A percentile compares a stretch with the other conserved stretches of the same genome.
Conservation (phyloP, 805 yeast species). For the Dipodascus geniculatus region DNA sequence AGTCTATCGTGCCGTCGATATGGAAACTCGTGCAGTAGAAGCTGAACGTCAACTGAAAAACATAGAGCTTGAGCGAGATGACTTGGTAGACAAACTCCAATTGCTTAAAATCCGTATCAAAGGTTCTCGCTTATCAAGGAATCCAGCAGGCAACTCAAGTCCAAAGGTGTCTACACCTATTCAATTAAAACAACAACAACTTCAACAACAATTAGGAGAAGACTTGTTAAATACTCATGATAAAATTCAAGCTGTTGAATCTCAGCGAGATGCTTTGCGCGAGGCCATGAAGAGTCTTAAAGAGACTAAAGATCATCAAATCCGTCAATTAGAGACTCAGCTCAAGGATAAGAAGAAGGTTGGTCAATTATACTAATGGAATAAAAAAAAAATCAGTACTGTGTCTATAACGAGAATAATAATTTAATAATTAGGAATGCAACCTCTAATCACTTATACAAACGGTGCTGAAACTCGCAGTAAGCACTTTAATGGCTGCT, state of each 20-base stretch:
- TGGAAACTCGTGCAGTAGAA: background rate
- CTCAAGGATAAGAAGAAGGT: slow-evolving; percentile 15
- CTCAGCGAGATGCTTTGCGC: slow-evolving; percentile 29
- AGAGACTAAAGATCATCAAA: slow-evolving; percentile 29
- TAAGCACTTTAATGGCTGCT: background rate
- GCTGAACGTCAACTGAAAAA: background rate
- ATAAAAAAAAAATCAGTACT: background rate
- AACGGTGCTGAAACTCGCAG: background rate
- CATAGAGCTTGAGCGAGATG: background rate
- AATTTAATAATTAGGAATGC: background rate
- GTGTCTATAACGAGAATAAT: background rate
- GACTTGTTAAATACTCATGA: background rate
- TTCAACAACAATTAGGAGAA: background rate
- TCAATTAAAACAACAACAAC: background rate
- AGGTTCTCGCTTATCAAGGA: background rate
- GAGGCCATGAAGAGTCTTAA: slow-evolving; percentile 29
- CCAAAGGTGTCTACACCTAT: background rate
- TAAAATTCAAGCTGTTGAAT: slow-evolving; percentile 19
- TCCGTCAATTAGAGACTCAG: slow-evolving; percentile 18
- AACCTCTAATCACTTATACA: background rate
- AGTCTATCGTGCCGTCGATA: background rate
- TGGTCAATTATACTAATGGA: background rate
- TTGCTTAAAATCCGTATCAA: background rate
- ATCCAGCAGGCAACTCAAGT: background rate
- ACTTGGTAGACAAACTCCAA: background rate